Percentiles rank a stretch among this genome's conserved stretches.
phyloP scores from a whole-genome alignment of 2,329 filamentous ascomycete genomes.

The Epichloe scottii region DNA sequence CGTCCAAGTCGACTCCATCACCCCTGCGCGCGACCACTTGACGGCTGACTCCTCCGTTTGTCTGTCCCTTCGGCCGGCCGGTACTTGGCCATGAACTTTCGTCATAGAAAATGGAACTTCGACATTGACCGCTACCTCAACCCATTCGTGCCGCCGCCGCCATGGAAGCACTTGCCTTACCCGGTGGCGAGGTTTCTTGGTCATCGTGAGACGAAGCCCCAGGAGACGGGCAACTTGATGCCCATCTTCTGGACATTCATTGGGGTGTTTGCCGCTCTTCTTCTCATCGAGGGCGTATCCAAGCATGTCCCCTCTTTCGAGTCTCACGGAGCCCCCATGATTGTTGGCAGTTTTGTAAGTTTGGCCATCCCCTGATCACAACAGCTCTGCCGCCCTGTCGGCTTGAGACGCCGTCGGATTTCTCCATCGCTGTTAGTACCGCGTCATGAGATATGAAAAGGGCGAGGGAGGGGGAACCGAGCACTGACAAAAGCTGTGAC shows the following conservation, averaged over 20 bases:
- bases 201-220: slow-evolving; percentile 32
- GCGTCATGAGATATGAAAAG: not conserved
- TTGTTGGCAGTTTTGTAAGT: slow-evolving; percentile 61
- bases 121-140: slow-evolving; percentile 71
- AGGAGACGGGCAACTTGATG: slow-evolving; percentile 41
- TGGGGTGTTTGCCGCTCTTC: slow-evolving; percentile 49
- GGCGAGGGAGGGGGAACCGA: not conserved
- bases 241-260: slow-evolving; percentile 51
- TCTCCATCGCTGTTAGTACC: too few relatives aligned
- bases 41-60: too few relatives aligned
- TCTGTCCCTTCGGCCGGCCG: not conserved
- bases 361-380: not conserved
- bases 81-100: slow-evolving; percentile 7
- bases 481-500: not conserved
- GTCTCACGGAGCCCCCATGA: slow-evolving; percentile 39
- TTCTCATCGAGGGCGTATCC: slow-evolving; percentile 45
- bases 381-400: too few relatives aligned
- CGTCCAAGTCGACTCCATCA: not conserved
- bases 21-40: not conserved
- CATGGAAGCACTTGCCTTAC: slow-evolving; percentile 50
- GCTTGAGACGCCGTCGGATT: too few relatives aligned
- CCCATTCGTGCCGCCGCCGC: slow-evolving; percentile 53
- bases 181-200: slow-evolving; percentile 58
- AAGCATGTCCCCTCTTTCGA: slow-evolving; percentile 41
- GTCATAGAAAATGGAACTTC: slow-evolving; percentile 38